Conservation (phyloP, 2,329 filamentous ascomycete species). For the Monilinia laxa region DNA sequence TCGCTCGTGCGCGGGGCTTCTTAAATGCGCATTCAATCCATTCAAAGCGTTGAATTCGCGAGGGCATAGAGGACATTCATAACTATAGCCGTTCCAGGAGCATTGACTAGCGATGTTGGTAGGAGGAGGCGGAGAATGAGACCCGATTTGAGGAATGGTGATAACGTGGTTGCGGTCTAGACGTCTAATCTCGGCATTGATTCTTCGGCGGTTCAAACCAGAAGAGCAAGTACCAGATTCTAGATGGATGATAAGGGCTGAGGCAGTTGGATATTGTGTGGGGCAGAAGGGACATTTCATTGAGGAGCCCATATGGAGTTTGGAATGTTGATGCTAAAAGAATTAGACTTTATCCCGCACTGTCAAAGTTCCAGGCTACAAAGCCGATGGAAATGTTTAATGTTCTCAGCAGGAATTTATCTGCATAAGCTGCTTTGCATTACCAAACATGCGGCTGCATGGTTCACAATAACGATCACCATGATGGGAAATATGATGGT, state of each 20-base stretch:
- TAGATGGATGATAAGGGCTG: constrained; percentile 60
- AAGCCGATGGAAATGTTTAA: background rate
- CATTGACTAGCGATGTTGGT: constrained; percentile 41
- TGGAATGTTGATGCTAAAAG: constrained; percentile 55
- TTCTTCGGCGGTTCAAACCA: constrained; percentile 48
- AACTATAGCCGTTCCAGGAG: constrained; percentile 49
- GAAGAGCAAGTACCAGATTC: constrained; percentile 51
- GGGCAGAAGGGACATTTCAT: constrained; percentile 58
- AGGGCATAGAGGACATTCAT: constrained; percentile 56
- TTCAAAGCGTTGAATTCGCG: constrained; percentile 42
- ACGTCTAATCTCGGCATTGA: constrained; percentile 48
- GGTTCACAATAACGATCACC: constrained; percentile 31
- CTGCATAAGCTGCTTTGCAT: constrained; percentile 32
- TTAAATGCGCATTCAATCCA: constrained; percentile 53
- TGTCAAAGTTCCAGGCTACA: too few species aligned
- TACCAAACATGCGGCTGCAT: constrained; percentile 32
- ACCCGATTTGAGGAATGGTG: constrained; percentile 52
- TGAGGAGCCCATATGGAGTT: constrained; percentile 47
- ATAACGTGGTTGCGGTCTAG: constrained; percentile 51
- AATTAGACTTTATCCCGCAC: background rate
- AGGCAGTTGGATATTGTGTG: constrained; percentile 48
- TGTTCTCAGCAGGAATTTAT: constrained; percentile 18
- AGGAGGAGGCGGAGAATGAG: constrained; percentile 43
- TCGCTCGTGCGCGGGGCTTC: constrained; percentile 52
- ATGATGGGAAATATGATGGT: constrained; percentile 27